These are phyloP conservation scores for Kurtzmaniella quercitrusa DNA, from an alignment of 1,139 yeast species.

Conservation along the genomic window DNA sequence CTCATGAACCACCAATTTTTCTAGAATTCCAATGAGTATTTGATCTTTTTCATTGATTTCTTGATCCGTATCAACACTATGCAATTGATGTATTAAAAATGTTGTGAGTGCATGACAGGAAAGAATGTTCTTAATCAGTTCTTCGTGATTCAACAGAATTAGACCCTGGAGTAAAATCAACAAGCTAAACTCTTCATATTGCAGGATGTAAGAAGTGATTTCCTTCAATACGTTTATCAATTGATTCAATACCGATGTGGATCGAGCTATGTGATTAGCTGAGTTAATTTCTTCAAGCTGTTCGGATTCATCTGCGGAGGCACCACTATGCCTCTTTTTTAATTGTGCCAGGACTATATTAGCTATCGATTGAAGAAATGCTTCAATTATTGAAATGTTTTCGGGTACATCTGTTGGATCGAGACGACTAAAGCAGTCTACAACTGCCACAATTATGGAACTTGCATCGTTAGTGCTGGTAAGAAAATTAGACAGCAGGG, in stretches of 20 bases:
- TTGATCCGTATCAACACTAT: constrained; percentile 6
- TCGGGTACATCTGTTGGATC: background rate
- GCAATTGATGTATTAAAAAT: constrained; percentile 2
- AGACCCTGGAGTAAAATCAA: background rate
- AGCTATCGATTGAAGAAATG: constrained; percentile 5
- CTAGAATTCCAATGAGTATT: constrained; percentile 12
- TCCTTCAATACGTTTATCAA: too few relatives aligned
- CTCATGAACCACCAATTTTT: constrained; percentile 20
- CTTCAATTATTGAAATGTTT: background rate
- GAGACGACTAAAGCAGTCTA: background rate
- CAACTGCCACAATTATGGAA: background rate
- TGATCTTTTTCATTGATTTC: constrained; percentile 2
- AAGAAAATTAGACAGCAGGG: constrained; percentile 6
- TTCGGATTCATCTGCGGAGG: too few relatives aligned
- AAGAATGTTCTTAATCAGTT: background rate
- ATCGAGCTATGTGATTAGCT: too few relatives aligned
- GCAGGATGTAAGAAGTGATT: background rate
- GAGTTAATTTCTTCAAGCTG: too few relatives aligned
- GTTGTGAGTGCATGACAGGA: background rate
- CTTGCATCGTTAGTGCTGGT: background rate
- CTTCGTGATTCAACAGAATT: constrained; percentile 1
- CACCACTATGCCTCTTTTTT: background rate
- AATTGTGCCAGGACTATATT: constrained; percentile 3
- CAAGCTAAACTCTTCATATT: background rate
- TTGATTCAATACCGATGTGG: too few relatives aligned